A percentile compares a stretch with the other conserved stretches of the same genome.
Conservation (phyloP, 306 rosid genomes). For the Delonix regia region DNA sequence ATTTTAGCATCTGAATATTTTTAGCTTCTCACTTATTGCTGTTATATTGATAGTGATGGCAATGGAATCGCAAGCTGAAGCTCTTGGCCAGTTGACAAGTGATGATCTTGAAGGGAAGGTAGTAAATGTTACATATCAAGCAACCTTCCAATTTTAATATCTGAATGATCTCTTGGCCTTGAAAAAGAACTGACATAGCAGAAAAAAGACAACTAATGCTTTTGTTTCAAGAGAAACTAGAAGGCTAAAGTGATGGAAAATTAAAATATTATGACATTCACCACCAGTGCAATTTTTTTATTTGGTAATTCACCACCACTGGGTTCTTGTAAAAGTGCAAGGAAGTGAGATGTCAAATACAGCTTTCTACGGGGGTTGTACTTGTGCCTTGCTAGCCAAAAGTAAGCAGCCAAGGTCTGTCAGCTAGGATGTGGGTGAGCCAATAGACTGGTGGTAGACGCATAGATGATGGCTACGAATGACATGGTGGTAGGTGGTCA, state of each 20-base stretch:
- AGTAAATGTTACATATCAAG: slow-evolving; percentile 25
- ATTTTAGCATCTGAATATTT: background rate
- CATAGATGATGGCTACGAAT: too few species aligned
- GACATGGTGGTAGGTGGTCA: background rate
- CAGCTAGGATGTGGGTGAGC: background rate
- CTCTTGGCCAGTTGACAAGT: slow-evolving; percentile 86
- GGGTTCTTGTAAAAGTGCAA: slow-evolving; percentile 20
- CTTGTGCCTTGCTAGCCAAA: background rate
- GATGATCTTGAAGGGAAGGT: slow-evolving; percentile 98
- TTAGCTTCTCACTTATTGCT: slow-evolving; percentile 16
- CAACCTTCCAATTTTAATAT: slow-evolving; percentile 12
- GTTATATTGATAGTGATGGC: slow-evolving; percentile 65
- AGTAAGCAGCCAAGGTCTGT: background rate
- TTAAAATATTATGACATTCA: background rate
- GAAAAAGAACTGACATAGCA: slow-evolving; percentile 46
- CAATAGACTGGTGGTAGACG: background rate
- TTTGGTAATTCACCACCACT: background rate
- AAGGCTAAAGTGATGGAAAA: slow-evolving; percentile 18
- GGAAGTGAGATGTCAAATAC: slow-evolving; percentile 24
- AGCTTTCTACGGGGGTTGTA: background rate
- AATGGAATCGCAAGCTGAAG: slow-evolving; percentile 98
- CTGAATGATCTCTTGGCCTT: slow-evolving; percentile 50
- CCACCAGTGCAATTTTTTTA: background rate
- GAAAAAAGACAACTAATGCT: slow-evolving; percentile 22
- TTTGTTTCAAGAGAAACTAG: background rate